Conservation (phyloP, 1,284 basidiomycete genomes). For the Leccinum subatratum region DNA sequence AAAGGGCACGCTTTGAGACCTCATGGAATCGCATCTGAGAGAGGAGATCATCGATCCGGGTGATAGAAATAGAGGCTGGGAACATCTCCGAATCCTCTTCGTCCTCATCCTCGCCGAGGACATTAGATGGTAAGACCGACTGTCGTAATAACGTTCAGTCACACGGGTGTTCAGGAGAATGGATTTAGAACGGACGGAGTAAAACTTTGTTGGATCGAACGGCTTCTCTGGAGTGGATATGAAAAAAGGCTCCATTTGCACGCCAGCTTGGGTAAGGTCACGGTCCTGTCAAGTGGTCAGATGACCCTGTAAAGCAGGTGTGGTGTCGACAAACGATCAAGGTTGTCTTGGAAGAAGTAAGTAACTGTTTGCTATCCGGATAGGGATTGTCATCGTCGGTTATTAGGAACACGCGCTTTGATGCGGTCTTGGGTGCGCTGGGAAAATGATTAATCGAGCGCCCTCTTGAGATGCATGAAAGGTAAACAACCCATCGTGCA, state of each 20-base stretch:
- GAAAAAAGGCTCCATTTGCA: conserved; percentile 88
- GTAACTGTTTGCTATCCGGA: conserved; percentile 48
- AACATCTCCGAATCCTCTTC: conserved; percentile 47
- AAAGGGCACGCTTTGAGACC: conserved; percentile 83
- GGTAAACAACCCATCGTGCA: conserved; percentile 72
- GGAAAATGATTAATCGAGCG: conserved; percentile 2
- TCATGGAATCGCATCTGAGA: conserved; percentile 80
- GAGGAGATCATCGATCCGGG: conserved; percentile 74
- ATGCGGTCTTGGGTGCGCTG: conserved; percentile 80
- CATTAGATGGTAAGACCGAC: conserved; percentile 60
- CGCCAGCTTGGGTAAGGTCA: conserved; percentile 77
- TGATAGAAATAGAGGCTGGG: conserved; percentile 64
- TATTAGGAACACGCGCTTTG: conserved; percentile 88
- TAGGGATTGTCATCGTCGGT: conserved; percentile 82
- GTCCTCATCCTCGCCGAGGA: conserved; percentile 45
- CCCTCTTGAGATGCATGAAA: not conserved
- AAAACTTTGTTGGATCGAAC: conserved; percentile 79
- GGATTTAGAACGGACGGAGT: conserved; percentile 56
- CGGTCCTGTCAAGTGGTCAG: conserved; percentile 58
- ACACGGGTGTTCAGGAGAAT: conserved; percentile 5
- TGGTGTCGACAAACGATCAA: conserved; percentile 47
- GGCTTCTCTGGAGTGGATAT: conserved; percentile 67
- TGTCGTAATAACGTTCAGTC: conserved; percentile 26
- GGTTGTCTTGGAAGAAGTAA: conserved; percentile 65
- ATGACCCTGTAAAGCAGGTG: conserved; percentile 1